phyloP scores from a whole-genome alignment of 164 flowering plant genomes.

The Buxus sempervirens region DNA sequence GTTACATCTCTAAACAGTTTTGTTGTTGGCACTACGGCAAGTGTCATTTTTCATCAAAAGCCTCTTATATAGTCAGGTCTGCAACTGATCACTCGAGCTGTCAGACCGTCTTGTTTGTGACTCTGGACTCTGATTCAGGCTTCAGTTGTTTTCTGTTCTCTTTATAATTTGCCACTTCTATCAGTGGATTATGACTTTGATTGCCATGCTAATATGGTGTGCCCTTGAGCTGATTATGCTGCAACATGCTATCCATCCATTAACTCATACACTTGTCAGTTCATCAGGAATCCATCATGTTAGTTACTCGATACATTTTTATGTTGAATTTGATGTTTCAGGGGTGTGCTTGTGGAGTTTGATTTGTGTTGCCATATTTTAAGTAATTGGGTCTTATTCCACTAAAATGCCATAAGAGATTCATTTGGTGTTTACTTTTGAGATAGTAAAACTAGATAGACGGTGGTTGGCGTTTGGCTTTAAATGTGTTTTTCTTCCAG shows the following conservation, averaged over 20 bases:
- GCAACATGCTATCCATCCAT: not conserved
- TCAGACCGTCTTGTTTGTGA: not conserved
- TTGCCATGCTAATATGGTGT: not conserved
- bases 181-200: not conserved
- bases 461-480: not conserved
- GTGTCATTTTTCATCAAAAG: not conserved
- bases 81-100: not conserved
- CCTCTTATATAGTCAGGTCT: not conserved
- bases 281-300: not conserved
- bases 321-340: not conserved
- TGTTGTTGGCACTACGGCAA: not conserved
- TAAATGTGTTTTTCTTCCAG: not conserved
- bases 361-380: not conserved
- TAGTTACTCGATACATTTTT: constrained; percentile 6
- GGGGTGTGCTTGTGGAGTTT: not conserved
- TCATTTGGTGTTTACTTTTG: not conserved
- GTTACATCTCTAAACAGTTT: not conserved
- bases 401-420: not conserved
- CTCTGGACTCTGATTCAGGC: not conserved
- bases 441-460: not conserved
- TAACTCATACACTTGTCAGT: not conserved
- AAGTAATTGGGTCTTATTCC: not conserved
- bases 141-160: not conserved
- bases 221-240: not conserved
- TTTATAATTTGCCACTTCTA: not conserved